A percentile compares a stretch with the other conserved stretches of the same genome.
Conservation (phyloP, 139 green algal species). For the Chlorella sp. region DNA sequence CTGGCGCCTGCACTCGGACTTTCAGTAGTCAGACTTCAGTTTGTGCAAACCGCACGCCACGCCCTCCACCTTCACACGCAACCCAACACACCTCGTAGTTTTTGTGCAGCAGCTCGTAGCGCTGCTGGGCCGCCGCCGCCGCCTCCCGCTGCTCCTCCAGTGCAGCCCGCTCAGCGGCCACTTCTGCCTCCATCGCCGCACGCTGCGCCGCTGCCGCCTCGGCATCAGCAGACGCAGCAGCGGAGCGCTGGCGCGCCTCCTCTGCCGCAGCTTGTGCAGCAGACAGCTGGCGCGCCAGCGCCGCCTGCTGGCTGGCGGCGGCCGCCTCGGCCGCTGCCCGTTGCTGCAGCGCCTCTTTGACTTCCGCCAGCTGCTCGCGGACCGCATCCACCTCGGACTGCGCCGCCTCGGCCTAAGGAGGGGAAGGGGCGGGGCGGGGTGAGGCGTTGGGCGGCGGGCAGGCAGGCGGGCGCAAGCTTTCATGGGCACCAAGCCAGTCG, state of each 20-base stretch:
- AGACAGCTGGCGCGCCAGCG: constrained; percentile 11
- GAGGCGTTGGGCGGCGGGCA: too few relatives aligned
- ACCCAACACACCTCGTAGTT: constrained; percentile 21
- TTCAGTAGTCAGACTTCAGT: too few relatives aligned
- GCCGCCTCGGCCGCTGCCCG: constrained; percentile 1
- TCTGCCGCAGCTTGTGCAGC: not conserved
- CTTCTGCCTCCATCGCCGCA: not conserved
- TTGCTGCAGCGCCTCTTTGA: not conserved
- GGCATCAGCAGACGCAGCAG: not conserved
- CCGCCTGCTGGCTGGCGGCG: not conserved
- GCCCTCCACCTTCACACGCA: not conserved
- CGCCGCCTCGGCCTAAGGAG: not conserved
- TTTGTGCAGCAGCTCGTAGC: constrained; percentile 31
- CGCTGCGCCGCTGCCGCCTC: not conserved
- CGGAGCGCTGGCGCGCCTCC: not conserved
- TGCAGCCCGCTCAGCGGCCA: not conserved
- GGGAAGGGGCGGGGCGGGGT: too few relatives aligned
- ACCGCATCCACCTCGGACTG: constrained; percentile 23
- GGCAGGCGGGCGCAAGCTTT: too few relatives aligned
- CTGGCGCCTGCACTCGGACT: too few relatives aligned
- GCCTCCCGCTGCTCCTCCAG: constrained; percentile 19
- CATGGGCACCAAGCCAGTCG: too few relatives aligned
- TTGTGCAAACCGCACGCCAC: not conserved
- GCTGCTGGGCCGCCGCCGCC: not conserved
- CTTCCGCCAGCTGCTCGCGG: not conserved